Conservation (phyloP, 331 rosid genomes). For the Acacia pycnantha region DNA sequence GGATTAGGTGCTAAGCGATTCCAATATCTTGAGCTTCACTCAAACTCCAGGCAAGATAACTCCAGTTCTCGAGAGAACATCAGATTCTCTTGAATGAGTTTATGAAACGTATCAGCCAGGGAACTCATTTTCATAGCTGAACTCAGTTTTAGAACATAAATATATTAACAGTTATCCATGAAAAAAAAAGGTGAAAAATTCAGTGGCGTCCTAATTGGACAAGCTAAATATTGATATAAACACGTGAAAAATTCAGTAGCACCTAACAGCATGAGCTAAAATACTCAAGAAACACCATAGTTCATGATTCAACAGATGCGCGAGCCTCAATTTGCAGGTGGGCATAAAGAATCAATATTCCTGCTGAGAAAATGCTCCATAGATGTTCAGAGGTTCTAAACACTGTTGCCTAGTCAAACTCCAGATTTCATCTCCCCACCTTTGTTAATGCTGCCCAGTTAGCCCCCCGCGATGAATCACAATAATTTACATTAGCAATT, state of each 20-base stretch:
- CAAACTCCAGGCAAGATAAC: background rate
- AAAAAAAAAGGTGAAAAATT: slow-evolving; percentile 24
- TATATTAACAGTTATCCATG: slow-evolving; percentile 40
- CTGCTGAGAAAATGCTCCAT: slow-evolving; percentile 37
- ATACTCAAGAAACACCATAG: slow-evolving; percentile 38
- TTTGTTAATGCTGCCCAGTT: slow-evolving; percentile 52
- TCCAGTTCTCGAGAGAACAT: slow-evolving; percentile 14
- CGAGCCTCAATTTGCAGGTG: slow-evolving; percentile 40
- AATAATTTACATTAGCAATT: slow-evolving; percentile 61
- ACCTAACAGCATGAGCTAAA: slow-evolving; percentile 48
- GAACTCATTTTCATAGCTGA: slow-evolving; percentile 29
- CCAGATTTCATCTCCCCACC: slow-evolving; percentile 67
- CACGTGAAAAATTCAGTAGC: slow-evolving; percentile 50
- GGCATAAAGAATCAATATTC: slow-evolving; percentile 56
- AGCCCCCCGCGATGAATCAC: slow-evolving; percentile 50
- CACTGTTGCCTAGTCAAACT: slow-evolving; percentile 49
- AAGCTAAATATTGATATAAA: slow-evolving; percentile 48
- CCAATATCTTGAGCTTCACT: background rate
- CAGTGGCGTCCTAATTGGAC: slow-evolving; percentile 37
- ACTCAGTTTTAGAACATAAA: slow-evolving; percentile 16
- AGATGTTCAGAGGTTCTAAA: slow-evolving; percentile 47
- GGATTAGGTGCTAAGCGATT: background rate
- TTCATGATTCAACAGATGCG: slow-evolving; percentile 41
- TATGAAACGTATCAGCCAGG: slow-evolving; percentile 13
- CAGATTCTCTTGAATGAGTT: slow-evolving; percentile 15